Percentiles rank a stretch among this genome's conserved stretches.
These are phyloP conservation scores for Apiotrichum brassicae DNA, from an alignment of 1,284 basidiomycete genomes.

Conservation along the genomic window DNA sequence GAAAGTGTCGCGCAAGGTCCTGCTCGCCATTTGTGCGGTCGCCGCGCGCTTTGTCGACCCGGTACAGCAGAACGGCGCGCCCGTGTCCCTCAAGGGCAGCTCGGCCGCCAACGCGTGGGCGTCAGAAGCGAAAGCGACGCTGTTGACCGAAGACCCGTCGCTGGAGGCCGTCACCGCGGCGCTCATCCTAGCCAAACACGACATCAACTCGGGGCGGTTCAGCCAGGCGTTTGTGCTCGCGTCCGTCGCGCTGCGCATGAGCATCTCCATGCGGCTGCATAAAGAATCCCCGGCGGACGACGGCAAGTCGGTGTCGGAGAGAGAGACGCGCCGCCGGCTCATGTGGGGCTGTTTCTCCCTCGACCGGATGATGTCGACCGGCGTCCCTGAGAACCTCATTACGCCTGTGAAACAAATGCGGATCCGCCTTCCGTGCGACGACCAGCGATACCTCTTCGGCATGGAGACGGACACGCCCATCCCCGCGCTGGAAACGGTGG, in stretches of 20 bases:
- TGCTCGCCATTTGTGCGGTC: constrained; percentile 19
- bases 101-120: constrained; percentile 15
- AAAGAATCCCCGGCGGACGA: constrained; percentile 12
- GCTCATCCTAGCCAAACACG: constrained; percentile 22
- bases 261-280: constrained; percentile 15
- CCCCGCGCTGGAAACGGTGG: constrained; percentile 6
- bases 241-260: constrained; percentile 15
- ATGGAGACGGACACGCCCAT: constrained; percentile 7
- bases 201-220: constrained; percentile 18
- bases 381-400: constrained; percentile 13
- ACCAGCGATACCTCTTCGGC: constrained; percentile 13
- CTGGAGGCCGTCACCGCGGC: constrained; percentile 17
- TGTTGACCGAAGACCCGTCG: constrained; percentile 18
- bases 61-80: background rate
- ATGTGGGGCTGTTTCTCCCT: constrained; percentile 23
- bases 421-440: constrained; percentile 13
- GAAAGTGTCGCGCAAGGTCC: constrained; percentile 8
- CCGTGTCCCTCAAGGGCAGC: background rate
- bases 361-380: constrained; percentile 24
- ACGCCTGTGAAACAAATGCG: constrained; percentile 1
- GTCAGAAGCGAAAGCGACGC: constrained; percentile 13
- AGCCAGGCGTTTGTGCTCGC: constrained; percentile 12
- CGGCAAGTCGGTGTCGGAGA: constrained; percentile 5
- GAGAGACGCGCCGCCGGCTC: constrained; percentile 20
- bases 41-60: constrained; percentile 17